These are phyloP conservation scores for Chlorociboria aeruginascens DNA, from an alignment of 495 filamentous ascomycete species.

Conservation along the genomic window DNA sequence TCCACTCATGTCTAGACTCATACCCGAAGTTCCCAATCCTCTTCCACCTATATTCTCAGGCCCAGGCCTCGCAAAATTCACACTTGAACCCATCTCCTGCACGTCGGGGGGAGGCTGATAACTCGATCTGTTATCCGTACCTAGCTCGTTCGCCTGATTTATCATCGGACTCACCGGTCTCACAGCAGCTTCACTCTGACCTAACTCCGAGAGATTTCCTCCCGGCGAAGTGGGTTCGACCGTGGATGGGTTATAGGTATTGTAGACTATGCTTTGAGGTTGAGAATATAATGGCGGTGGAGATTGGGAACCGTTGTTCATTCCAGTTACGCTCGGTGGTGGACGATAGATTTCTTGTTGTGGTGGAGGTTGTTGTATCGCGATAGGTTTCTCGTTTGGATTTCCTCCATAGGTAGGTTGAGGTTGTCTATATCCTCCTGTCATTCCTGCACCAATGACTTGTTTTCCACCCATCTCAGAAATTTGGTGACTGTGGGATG, in stretches of 20 bases:
- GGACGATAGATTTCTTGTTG: not conserved
- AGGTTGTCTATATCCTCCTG: too few relatives aligned
- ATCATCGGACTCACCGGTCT: not conserved
- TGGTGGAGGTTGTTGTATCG: not conserved
- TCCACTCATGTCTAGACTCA: not conserved
- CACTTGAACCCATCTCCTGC: not conserved
- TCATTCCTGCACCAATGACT: too few relatives aligned
- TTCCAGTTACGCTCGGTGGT: not conserved
- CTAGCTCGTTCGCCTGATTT: not conserved
- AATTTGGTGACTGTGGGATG: not conserved
- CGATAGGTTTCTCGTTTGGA: slow-evolving; percentile 1
- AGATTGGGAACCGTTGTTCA: not conserved
- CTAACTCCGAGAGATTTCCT: not conserved
- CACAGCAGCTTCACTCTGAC: not conserved
- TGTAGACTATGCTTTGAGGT: not conserved
- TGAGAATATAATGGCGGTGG: slow-evolving; percentile 1
- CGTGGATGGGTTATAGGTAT: too few relatives aligned
- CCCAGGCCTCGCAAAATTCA: not conserved
- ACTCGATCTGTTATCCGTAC: not conserved
- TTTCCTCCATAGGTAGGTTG: too few relatives aligned
- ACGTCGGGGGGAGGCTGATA: not conserved
- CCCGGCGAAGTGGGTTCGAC: not conserved
- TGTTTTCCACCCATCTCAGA: slow-evolving; percentile 4
- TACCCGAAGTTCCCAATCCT: not conserved
- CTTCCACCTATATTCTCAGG: not conserved